phyloP scores from a whole-genome alignment of 345 rosid species.

The Gossypium australe region DNA sequence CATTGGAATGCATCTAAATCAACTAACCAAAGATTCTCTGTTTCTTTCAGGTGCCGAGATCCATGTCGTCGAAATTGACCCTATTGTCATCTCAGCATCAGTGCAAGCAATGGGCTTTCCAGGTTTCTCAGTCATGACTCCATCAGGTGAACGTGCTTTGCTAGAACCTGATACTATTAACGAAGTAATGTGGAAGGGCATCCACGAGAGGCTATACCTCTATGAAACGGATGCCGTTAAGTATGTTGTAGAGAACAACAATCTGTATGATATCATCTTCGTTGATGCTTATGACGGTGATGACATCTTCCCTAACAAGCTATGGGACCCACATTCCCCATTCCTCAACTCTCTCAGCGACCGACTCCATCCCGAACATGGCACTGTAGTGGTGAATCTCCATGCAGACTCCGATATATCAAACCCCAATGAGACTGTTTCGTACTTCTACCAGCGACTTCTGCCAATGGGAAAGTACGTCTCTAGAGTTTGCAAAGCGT shows the following conservation, averaged over 20 bases:
- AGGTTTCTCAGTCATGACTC: slow-evolving; percentile 50
- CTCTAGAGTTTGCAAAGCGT: slow-evolving; percentile 50
- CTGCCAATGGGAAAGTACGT: slow-evolving; percentile 50
- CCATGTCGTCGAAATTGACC: slow-evolving; percentile 79
- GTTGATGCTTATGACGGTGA: slow-evolving; percentile 95
- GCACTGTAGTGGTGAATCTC: slow-evolving; percentile 85
- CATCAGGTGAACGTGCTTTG: slow-evolving; percentile 38
- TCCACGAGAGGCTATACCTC: slow-evolving; percentile 78
- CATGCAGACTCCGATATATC: slow-evolving; percentile 53
- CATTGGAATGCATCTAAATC: background rate
- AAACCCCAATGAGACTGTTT: slow-evolving; percentile 20
- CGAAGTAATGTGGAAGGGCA: slow-evolving; percentile 71
- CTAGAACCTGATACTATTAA: slow-evolving; percentile 41
- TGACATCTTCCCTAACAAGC: slow-evolving; percentile 73
- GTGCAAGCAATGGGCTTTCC: slow-evolving; percentile 84
- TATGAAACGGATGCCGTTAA: slow-evolving; percentile 73
- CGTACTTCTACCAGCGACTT: slow-evolving; percentile 27
- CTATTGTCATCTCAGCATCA: slow-evolving; percentile 75
- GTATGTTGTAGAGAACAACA: slow-evolving; percentile 39
- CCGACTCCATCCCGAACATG: slow-evolving; percentile 61
- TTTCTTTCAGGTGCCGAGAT: slow-evolving; percentile 56
- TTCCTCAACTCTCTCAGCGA: slow-evolving; percentile 56
- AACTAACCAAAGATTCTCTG: background rate
- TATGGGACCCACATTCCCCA: slow-evolving; percentile 68
- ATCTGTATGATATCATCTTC: slow-evolving; percentile 62